Conservation (phyloP, 2,329 filamentous ascomycete species). For the Colletotrichum karsti region DNA sequence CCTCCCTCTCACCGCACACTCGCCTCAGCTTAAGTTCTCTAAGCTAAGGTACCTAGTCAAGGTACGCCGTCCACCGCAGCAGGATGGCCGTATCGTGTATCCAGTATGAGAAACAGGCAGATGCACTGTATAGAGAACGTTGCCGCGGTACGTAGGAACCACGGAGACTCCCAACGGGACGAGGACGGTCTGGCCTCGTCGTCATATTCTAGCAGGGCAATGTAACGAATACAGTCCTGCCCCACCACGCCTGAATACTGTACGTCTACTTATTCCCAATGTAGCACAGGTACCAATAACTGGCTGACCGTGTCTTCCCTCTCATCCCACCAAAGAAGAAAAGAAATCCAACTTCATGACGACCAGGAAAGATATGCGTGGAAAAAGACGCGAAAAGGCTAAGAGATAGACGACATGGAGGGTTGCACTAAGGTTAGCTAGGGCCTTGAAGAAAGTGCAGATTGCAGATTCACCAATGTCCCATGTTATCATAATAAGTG, state of each 20-base stretch:
- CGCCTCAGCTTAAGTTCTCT: neutral
- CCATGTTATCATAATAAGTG: conserved; percentile 18
- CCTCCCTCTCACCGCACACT: neutral
- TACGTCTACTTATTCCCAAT: neutral
- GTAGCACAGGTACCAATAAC: neutral
- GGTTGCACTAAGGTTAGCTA: neutral
- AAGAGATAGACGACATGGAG: neutral
- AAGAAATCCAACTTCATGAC: neutral
- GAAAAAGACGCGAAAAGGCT: neutral
- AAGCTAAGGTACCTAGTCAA: neutral
- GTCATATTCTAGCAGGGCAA: conserved; percentile 21
- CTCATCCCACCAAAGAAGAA: neutral
- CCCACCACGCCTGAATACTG: conserved; percentile 17
- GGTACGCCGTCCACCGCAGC: neutral
- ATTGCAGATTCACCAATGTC: neutral
- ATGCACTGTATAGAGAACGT: conserved; percentile 11
- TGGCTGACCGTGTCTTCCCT: neutral
- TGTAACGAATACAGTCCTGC: conserved; percentile 25
- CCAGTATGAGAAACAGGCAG: neutral
- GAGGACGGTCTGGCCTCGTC: conserved; percentile 1
- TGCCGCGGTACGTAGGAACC: neutral
- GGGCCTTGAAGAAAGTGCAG: neutral
- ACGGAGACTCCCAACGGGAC: neutral
- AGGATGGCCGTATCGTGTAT: neutral
- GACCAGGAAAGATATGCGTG: neutral